Evolutionary conservation across 768 basidiomycete species (phyloP).

Genomic region (Boletus bicolor): DNA sequence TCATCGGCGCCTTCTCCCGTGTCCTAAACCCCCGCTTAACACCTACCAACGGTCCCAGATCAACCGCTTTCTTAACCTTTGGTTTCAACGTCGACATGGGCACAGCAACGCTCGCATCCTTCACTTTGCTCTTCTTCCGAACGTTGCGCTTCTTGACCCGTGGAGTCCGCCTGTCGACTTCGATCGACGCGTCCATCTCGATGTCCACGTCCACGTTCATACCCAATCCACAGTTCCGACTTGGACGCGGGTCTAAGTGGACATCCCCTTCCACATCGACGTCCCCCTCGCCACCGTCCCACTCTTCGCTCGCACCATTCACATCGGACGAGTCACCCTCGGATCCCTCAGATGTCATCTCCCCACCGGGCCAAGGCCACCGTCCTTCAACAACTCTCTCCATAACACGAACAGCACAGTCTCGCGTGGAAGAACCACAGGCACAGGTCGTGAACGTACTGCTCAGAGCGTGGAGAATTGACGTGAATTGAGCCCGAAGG

Average conservation of each 20-base stretch:
- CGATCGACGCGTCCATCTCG: slow-evolving; percentile 14
- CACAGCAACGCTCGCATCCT: slow-evolving; percentile 17
- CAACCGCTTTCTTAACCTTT: slow-evolving; percentile 22
- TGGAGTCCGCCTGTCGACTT: slow-evolving; percentile 3
- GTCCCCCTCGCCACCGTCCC: slow-evolving; percentile 15
- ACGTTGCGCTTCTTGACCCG: slow-evolving; percentile 21
- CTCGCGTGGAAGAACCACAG: slow-evolving; percentile 57
- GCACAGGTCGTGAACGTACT: slow-evolving; percentile 75
- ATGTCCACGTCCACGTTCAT: slow-evolving; percentile 26
- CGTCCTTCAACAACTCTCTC: slow-evolving; percentile 53
- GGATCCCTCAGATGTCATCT: slow-evolving; percentile 24
- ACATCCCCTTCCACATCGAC: slow-evolving; percentile 28
- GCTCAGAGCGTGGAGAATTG: slow-evolving; percentile 65
- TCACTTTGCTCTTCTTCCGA: slow-evolving; percentile 16
- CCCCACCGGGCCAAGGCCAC: slow-evolving; percentile 32
- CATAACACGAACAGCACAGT: slow-evolving; percentile 66
- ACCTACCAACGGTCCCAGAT: slow-evolving; percentile 67
- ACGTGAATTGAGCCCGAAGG: slow-evolving; percentile 62
- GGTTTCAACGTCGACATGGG: background rate
- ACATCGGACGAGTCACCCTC: slow-evolving; percentile 18
- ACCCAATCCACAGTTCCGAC: slow-evolving; percentile 20
- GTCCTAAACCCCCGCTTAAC: slow-evolving; percentile 59
- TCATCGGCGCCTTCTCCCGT: slow-evolving; percentile 50
- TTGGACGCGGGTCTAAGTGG: background rate
- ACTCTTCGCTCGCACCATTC: slow-evolving; percentile 12